phyloP scores from a whole-genome alignment of 1,284 basidiomycete species.

The Afroboletus lepidellus region DNA sequence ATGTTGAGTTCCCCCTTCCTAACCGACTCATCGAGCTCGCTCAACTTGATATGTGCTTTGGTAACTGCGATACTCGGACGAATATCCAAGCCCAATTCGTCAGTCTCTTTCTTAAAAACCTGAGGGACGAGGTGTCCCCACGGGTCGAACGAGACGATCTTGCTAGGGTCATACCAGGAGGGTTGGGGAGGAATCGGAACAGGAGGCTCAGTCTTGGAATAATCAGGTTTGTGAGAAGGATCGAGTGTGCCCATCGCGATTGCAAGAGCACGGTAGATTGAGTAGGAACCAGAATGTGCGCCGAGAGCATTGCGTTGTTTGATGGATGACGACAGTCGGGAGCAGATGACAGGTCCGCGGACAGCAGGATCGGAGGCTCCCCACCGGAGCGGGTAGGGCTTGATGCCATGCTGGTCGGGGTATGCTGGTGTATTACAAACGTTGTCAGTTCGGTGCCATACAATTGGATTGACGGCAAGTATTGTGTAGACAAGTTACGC shows the following conservation, averaged over 20 bases:
- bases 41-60: slow-evolving; percentile 84
- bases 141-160: slow-evolving; percentile 94
- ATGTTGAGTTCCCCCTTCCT: slow-evolving; percentile 72
- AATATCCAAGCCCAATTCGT: slow-evolving; percentile 68
- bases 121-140: slow-evolving; percentile 90
- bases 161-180: slow-evolving; percentile 75
- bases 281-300: slow-evolving; percentile 92
- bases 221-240: slow-evolving; percentile 85
- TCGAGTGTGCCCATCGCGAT: slow-evolving; percentile 89
- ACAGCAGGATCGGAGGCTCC: slow-evolving; percentile 64
- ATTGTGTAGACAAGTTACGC: slow-evolving; percentile 8
- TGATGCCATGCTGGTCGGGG: slow-evolving; percentile 71
- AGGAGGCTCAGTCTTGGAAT: slow-evolving; percentile 86
- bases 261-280: slow-evolving; percentile 89
- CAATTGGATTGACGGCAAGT: neutral
- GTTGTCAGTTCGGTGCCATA: slow-evolving; percentile 10
- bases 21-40: slow-evolving; percentile 85
- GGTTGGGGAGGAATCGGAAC: slow-evolving; percentile 81
- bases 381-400: slow-evolving; percentile 81
- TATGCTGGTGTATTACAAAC: slow-evolving; percentile 48
- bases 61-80: slow-evolving; percentile 93
- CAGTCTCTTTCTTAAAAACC: slow-evolving; percentile 70
- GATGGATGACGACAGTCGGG: slow-evolving; percentile 80
- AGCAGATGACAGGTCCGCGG: slow-evolving; percentile 89
- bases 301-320: slow-evolving; percentile 93